Base-by-base conservation (phyloP, 2,329 filamentous ascomycete genomes). In the Aspergillus clavatus region DNA sequence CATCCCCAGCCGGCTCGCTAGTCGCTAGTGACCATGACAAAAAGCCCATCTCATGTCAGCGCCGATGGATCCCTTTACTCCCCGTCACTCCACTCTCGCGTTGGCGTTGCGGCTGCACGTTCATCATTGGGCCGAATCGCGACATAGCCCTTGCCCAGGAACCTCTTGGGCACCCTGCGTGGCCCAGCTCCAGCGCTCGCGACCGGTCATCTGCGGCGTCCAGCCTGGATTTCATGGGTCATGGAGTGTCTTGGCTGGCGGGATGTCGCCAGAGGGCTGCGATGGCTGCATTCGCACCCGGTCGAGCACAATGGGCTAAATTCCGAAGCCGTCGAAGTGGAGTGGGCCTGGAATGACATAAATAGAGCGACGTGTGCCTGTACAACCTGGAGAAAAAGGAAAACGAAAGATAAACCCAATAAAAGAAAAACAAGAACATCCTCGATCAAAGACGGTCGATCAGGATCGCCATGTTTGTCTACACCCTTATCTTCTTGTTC, bases 401-500 rank as follows among this genome's bases (percentile, higher is more conserved):
- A n/a, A n/a, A n/a, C n/a, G n/a, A n/a, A n/a, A n/a, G n/a, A n/a
- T n/a, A n/a, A n/a, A n/a, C n/a, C n/a, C n/a, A n/a, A n/a, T n/a
- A n/a, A n/a, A n/a, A n/a, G n/a, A n/a, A n/a, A n/a, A n/a, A n/a
- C n/a, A n/a, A n/a, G n/a, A n/a, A n/a, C n/a, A n/a, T n/a, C n/a
- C n/a, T n/a, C n/a, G n/a, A n/a, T n/a, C n/a, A n/a, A n/a, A n/a
- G n/a, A n/a, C n/a, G n/a, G 7, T 8, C 10, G 14, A 35, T 8
- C 16, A 35, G 16, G 14, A 18, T 11, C 31, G 16, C 8, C 31
- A 35, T 35, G 31, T 18, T 19, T 35, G 14, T 35, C 16, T 35
- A 35, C 43, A 47, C 51, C 14, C 48, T 61, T 11, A 31, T 59
- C n/a, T 52, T 53, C 37, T 43, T 60, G 3, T 53, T 59, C 27